A percentile compares a stretch with the other conserved stretches of the same genome.
phyloP scores from a whole-genome alignment of 495 filamentous ascomycete species.

The Aspergillus steynii region DNA sequence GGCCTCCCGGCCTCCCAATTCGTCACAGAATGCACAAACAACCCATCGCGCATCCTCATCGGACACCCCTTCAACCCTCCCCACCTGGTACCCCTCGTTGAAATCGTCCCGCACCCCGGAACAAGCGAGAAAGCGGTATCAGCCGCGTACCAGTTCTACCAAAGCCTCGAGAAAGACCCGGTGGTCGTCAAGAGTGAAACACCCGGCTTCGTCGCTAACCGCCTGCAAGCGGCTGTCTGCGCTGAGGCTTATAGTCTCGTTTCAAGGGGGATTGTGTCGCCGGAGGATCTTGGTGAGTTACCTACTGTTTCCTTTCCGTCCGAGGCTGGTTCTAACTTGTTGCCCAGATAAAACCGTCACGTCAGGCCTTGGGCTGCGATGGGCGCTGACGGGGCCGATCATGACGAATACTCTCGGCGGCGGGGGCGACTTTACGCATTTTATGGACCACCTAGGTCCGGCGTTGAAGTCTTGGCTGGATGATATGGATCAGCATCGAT shows the following conservation, averaged over 20 bases:
- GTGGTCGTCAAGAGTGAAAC: conserved; percentile 49
- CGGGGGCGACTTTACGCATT: conserved; percentile 30
- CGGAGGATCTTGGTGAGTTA: conserved; percentile 34
- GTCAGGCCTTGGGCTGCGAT: conserved; percentile 45
- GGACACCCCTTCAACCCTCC: conserved; percentile 62
- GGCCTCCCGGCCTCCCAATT: conserved; percentile 25
- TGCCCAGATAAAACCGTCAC: conserved; percentile 29
- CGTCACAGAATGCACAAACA: conserved; percentile 21
- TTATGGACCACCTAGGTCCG: conserved; percentile 21
- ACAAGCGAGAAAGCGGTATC: conserved; percentile 10
- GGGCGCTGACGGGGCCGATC: conserved; percentile 51
- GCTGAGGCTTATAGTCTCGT: conserved; percentile 38
- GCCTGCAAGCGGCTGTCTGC: conserved; percentile 36
- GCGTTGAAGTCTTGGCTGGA: conserved; percentile 18
- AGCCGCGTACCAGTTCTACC: conserved; percentile 41
- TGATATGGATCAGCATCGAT: conserved; percentile 17
- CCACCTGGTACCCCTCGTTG: conserved; percentile 56
- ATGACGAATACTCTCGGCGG: conserved; percentile 52
- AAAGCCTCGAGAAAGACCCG: conserved; percentile 39
- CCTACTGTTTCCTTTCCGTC: not conserved
- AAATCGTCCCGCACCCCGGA: conserved; percentile 45
- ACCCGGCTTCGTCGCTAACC: conserved; percentile 40
- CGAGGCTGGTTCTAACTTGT: not conserved
- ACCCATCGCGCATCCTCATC: conserved; percentile 43
- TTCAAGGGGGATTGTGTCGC: conserved; percentile 29